Conservation (phyloP, 164 flowering plant species). For the Houttuynia cordata region DNA sequence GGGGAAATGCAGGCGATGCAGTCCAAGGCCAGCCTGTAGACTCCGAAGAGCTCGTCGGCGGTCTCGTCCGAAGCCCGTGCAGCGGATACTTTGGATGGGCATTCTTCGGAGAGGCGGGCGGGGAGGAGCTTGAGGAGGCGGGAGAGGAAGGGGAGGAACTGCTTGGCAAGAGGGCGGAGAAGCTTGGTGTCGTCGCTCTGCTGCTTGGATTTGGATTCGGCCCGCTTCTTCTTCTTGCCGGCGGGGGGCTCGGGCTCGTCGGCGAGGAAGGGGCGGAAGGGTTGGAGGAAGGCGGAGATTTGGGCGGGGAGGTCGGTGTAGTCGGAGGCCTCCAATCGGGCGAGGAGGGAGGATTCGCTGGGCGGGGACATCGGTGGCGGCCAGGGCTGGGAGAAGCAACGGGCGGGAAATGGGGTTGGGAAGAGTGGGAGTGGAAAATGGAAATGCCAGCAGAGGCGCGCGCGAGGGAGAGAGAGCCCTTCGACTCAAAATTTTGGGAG, state of each 20-base stretch:
- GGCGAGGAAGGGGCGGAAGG: conserved; percentile 12
- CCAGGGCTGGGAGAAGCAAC: neutral
- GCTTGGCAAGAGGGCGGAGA: conserved; percentile 64
- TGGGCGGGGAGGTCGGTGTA: conserved; percentile 7
- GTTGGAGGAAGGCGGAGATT: conserved; percentile 10
- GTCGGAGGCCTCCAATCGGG: conserved; percentile 12
- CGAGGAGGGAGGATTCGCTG: conserved; percentile 14
- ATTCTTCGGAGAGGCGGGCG: conserved; percentile 29
- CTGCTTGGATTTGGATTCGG: conserved; percentile 5
- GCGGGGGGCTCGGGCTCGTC: too few relatives aligned
- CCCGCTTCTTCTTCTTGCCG: conserved; percentile 7
- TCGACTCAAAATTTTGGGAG: too few relatives aligned
- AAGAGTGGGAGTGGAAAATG: too few relatives aligned
- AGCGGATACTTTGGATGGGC: conserved; percentile 2
- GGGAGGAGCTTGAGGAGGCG: conserved; percentile 45
- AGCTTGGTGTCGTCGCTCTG: conserved; percentile 5
- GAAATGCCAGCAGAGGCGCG: too few relatives aligned
- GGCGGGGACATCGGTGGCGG: conserved; percentile 1
- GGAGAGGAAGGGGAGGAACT: conserved; percentile 52
- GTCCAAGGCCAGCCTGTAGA: conserved; percentile 31
- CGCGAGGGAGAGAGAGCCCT: too few relatives aligned
- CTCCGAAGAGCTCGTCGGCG: conserved; percentile 26
- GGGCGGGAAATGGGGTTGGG: neutral
- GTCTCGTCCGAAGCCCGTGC: neutral
- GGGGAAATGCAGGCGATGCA: conserved; percentile 14